These are phyloP conservation scores for Laguncularia racemosa DNA, from an alignment of 345 rosid genomes.

Conservation along the genomic window DNA sequence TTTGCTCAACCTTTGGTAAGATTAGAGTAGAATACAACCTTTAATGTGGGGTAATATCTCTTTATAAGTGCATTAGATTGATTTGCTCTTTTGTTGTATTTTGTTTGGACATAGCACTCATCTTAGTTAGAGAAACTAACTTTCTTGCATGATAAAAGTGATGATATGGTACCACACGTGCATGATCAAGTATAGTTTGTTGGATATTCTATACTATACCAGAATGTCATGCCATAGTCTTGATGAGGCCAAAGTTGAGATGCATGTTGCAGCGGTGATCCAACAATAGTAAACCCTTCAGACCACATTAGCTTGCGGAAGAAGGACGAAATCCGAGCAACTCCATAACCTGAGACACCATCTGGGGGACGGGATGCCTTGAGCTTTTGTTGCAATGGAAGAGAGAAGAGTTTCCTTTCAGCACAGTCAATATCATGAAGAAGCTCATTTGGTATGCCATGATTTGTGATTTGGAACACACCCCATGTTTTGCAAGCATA, in stretches of 20 bases:
- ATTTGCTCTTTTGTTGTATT: slow-evolving; percentile 10
- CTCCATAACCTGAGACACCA: slow-evolving; percentile 76
- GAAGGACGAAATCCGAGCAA: slow-evolving; percentile 65
- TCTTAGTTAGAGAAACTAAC: background rate
- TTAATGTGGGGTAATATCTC: too few species aligned
- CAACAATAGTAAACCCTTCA: slow-evolving; percentile 84
- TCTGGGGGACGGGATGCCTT: slow-evolving; percentile 61
- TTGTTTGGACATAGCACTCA: background rate
- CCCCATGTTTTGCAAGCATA: slow-evolving; percentile 84
- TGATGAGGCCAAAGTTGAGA: slow-evolving; percentile 70
- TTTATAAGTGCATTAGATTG: slow-evolving; percentile 7
- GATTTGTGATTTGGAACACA: slow-evolving; percentile 63
- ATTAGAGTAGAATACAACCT: too few species aligned
- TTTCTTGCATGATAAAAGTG: background rate
- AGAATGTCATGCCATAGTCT: slow-evolving; percentile 35
- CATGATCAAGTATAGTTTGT: background rate
- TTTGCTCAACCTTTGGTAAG: too few species aligned
- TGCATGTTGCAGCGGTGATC: slow-evolving; percentile 69
- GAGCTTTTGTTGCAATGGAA: slow-evolving; percentile 56
- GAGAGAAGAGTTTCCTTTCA: slow-evolving; percentile 41
- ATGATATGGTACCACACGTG: background rate
- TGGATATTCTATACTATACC: slow-evolving; percentile 31
- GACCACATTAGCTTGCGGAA: slow-evolving; percentile 95
- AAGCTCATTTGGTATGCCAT: slow-evolving; percentile 48
- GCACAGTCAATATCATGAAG: slow-evolving; percentile 40